Evolutionary conservation across 495 filamentous ascomycete species (phyloP).

Genomic region (Penicillium turbatum): DNA sequence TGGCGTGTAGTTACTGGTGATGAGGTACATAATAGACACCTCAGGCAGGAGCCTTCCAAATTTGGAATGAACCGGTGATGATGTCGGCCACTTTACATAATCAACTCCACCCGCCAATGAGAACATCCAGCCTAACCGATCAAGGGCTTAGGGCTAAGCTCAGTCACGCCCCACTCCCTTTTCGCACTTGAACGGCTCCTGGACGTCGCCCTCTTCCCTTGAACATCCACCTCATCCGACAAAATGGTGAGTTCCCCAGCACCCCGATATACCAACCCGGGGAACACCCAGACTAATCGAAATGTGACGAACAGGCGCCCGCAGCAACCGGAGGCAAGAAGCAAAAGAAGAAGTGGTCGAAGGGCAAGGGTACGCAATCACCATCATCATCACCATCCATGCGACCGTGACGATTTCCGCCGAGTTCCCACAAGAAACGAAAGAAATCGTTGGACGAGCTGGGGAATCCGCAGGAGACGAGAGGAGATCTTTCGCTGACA

Average conservation of each 20-base stretch:
- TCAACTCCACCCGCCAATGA: conserved; percentile 9
- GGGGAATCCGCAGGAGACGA: conserved; percentile 12
- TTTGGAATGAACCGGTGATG: neutral
- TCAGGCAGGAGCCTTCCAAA: neutral
- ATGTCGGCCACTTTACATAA: conserved; percentile 6
- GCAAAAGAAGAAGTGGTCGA: conserved; percentile 99
- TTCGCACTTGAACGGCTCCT: conserved; percentile 40
- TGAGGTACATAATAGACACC: neutral
- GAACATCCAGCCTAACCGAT: conserved; percentile 18
- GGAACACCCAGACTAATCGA: conserved; percentile 17
- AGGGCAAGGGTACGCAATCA: conserved; percentile 82
- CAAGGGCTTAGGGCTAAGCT: conserved; percentile 43
- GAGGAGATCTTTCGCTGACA: conserved; percentile 23
- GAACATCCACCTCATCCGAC: conserved; percentile 47
- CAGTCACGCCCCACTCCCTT: conserved; percentile 48
- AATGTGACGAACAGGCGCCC: conserved; percentile 55
- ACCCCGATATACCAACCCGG: neutral
- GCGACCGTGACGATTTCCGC: conserved; percentile 28
- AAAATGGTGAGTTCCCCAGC: conserved; percentile 46
- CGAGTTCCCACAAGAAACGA: conserved; percentile 9
- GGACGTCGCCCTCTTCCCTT: conserved; percentile 34
- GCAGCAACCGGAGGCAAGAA: conserved; percentile 85
- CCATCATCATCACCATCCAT: conserved; percentile 6
- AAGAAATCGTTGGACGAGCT: conserved; percentile 17
- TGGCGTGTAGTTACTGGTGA: too few relatives aligned